Base-by-base conservation (phyloP, 177 flowering plant species). In the Vitis hybrid region DNA sequence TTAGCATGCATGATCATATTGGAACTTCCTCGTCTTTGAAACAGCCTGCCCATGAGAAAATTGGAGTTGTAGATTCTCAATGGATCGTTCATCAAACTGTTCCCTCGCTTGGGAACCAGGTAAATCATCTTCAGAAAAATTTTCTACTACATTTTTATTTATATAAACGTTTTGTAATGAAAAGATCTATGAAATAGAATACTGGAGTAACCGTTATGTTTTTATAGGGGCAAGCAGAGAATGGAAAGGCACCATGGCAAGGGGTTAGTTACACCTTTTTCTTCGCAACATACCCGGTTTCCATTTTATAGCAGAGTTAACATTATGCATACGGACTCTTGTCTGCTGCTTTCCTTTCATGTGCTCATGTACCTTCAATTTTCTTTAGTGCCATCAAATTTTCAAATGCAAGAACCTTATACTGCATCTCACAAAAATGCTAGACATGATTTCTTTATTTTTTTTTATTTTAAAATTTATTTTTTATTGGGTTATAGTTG, bases 11-110 rank as follows among this genome's bases (percentile, higher is more conserved):
- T 33, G 45, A 33, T 33, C 7, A 6, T 22, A 33, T 0, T 33
- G 45, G 45, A 33, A 33, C 45, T 33, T 22, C 26, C 26, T 5
- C 22, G 45, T 71, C 4, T 60, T 72, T 16, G 8, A 68, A 72
- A 60, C 78, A 91, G 94, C 94, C 94, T 62, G 94, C 98, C 29
- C 89, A 91, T 76, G 94, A 89, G 78, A 91, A 88, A 78, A 89
- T 93, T 64, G 98, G 98, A 75, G 95, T 92, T 50, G 94, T 92
- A 22, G 95, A 92, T 76, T 69, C 93, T 74, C 96, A 92, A 71
- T 93, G 97, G 98, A 87, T 93, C 77, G 84, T 89, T 73, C 98
- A 91, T 76, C 92, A 89, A 74, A 69, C 72, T 18, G 72, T 88
- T 80, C 98, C 94, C 45, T 87, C 97, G 1, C 90, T 91, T 6